Evolutionary conservation across 1,284 basidiomycete genomes (phyloP), one percentile per base, ranked within the genome.

Genomic region (Melampsora americana): DNA sequence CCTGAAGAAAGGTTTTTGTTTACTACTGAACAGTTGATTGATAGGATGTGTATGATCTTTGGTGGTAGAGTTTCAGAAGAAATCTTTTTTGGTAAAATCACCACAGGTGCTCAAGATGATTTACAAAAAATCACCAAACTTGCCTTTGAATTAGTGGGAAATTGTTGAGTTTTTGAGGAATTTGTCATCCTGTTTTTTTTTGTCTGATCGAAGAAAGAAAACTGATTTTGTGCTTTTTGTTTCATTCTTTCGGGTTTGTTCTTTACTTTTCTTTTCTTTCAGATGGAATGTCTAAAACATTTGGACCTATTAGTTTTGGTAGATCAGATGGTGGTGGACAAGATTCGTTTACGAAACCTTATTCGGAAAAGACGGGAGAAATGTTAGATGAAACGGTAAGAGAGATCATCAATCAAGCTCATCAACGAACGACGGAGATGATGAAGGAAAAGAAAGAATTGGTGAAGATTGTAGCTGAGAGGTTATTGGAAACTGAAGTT

Each of bases 21-120:
- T 79, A 93, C 93, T 16, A 95, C 93, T 0, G 92, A 95, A 77
- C 95, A 98, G 84, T 90, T 99, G 86, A 83, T 89, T 44, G 95
- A 99, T 83, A 88, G 93, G 77, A 98, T 99, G 86, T 95, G 93
- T 84, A 98, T 99, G 93, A 99, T 95, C 0, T 88, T 99, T n/a
- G 95, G 96, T 77, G 95, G 95, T 2, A 92, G 96, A 78, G 95
- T 98, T 2, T 91, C 94, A 0, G 95, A 99, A 84, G 96, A 99
- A 84, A 95, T 99, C 78, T 97, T 99, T 86, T 99, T 99, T 82
- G 93, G 92, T 46, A 80, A 84, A n/a, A 95, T 99, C 84, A 99
- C 96, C 0, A 96, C 95, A 1, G 95, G 95, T 79, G 96, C 96
- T 2, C 93, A 97, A 84, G 79, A 79, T 59, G 79, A 79, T 67